A percentile compares a stretch with the other conserved stretches of the same genome.
phyloP scores from a whole-genome alignment of 768 basidiomycete species.

The Clavaria fumosa region DNA sequence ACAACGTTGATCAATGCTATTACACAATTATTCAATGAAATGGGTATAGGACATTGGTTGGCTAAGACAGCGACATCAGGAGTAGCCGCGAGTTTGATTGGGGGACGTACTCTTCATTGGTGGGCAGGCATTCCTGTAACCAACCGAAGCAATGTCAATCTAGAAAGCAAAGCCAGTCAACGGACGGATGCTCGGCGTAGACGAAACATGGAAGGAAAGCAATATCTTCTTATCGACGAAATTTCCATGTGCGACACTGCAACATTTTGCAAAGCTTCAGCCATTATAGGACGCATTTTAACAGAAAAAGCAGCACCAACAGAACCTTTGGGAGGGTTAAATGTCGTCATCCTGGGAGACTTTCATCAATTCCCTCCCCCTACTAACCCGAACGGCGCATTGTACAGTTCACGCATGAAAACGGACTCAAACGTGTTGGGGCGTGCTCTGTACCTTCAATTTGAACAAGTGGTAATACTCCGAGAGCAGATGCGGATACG shows the following conservation, averaged over 20 bases:
- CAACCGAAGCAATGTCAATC: no score
- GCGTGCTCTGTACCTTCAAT: constrained; percentile 13
- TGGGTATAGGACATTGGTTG: background rate
- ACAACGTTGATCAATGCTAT: constrained; percentile 1
- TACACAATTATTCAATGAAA: background rate
- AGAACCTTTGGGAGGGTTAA: constrained; percentile 12
- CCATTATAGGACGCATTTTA: background rate
- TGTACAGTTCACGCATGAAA: constrained; percentile 5
- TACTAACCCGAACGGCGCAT: constrained; percentile 15
- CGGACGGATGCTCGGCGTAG: background rate
- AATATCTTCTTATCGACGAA: constrained; percentile 3
- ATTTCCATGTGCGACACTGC: constrained; percentile 1
- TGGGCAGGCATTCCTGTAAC: constrained; percentile 2
- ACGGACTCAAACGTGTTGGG: constrained; percentile 6
- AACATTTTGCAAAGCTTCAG: background rate
- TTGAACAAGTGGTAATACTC: constrained; percentile 18
- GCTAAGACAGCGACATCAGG: constrained; percentile 3
- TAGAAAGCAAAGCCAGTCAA: background rate
- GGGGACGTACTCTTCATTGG: background rate
- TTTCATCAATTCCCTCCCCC: constrained; percentile 20
- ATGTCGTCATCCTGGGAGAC: constrained; percentile 20
- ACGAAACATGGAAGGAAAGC: background rate
- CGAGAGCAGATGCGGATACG: constrained; percentile 19
- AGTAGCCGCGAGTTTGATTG: constrained; percentile 3
- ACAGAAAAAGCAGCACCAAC: background rate